Evolutionary conservation across 2,329 filamentous ascomycete species (phyloP).

Genomic region (Volutella citrinella): DNA sequence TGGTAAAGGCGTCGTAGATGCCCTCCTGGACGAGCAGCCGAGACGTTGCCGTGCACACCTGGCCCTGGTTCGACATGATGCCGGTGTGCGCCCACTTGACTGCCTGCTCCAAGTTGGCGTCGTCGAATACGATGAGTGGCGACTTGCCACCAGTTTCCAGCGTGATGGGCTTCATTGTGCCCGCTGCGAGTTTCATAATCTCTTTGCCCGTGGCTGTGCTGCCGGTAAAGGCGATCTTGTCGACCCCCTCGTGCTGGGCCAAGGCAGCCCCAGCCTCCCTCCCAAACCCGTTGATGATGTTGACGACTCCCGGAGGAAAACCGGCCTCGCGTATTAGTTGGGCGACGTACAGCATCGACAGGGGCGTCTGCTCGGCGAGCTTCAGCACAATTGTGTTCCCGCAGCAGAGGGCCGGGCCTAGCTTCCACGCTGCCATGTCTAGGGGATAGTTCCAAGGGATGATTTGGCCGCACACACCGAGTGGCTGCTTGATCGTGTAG

Average conservation of each 20-base stretch:
- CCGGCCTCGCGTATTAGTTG: slow-evolving; percentile 65
- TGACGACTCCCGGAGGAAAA: slow-evolving; percentile 71
- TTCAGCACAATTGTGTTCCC: slow-evolving; percentile 60
- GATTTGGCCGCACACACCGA: slow-evolving; percentile 75
- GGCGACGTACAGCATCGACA: slow-evolving; percentile 59
- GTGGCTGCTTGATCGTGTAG: slow-evolving; percentile 72
- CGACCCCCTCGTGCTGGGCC: slow-evolving; percentile 59
- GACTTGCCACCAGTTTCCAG: slow-evolving; percentile 61
- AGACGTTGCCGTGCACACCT: slow-evolving; percentile 59
- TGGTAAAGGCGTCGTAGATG: slow-evolving; percentile 58
- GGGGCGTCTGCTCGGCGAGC: slow-evolving; percentile 58
- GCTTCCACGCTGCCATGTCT: slow-evolving; percentile 62
- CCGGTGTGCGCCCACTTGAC: slow-evolving; percentile 48
- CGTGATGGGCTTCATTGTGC: slow-evolving; percentile 57
- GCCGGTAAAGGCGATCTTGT: slow-evolving; percentile 73
- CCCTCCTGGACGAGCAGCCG: slow-evolving; percentile 57
- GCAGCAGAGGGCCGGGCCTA: slow-evolving; percentile 57
- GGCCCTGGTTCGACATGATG: slow-evolving; percentile 55
- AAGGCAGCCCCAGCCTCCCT: slow-evolving; percentile 62
- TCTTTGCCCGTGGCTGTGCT: slow-evolving; percentile 64
- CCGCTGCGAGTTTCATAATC: slow-evolving; percentile 67
- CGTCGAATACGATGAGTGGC: slow-evolving; percentile 57
- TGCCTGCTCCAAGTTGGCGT: slow-evolving; percentile 60
- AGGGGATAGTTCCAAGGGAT: slow-evolving; percentile 83
- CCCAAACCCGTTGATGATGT: slow-evolving; percentile 67